Base-by-base conservation (phyloP, 2,329 filamentous ascomycete species). In the Ceratocystis ficicola region DNA sequence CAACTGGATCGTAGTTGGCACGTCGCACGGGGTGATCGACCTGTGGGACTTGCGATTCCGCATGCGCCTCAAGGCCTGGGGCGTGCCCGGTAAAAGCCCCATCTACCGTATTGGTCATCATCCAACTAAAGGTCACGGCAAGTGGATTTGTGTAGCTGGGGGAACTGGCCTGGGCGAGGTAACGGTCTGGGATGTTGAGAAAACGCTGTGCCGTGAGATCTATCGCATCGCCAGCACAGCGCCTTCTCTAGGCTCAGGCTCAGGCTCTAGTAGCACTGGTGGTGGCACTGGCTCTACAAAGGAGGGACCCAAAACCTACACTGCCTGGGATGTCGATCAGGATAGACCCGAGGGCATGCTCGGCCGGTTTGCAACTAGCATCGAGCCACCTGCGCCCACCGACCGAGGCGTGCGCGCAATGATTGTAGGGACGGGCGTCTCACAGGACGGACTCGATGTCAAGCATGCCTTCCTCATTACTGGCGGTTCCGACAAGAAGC, bases 21-120 rank as follows among this genome's bases (percentile, higher is more conserved):
- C 95, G 0, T 90, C 90, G 0, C 92, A 97, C 73, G 94, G 95
- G 44, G 87, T 97, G 32, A 79, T 99, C 6, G 89, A 95, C 73
- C 81, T 99, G 1, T 99, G 94, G 94, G 94, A 99, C 75, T 80
- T 99, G 50, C 87, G 94, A n/a, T 99, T 99, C 79, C 88, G 86
- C 70, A 83, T 97, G 71, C 84, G 90, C 25, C 79, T 97, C 28
- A 91, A 89, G 73, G 89, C 87, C 15, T 97, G 92, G 90, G 90
- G 90, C 0, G 82, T 96, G 32, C 86, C 89, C 0, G 90, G 89
- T 25, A 89, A 89, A 68, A 85, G 87, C 0, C 81, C 89, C 20
- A 90, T 97, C 69, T 87, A 93, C 71, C 83, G 90, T 41, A 80
- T 99, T 17, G 81, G 84, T 66, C 79, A 95, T 0, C 90, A 95